Percentiles rank a stretch among this genome's conserved stretches.
These are phyloP conservation scores for Aureobasidium subglaciale DNA, from an alignment of 2,329 filamentous ascomycete genomes.

Conservation along the genomic window DNA sequence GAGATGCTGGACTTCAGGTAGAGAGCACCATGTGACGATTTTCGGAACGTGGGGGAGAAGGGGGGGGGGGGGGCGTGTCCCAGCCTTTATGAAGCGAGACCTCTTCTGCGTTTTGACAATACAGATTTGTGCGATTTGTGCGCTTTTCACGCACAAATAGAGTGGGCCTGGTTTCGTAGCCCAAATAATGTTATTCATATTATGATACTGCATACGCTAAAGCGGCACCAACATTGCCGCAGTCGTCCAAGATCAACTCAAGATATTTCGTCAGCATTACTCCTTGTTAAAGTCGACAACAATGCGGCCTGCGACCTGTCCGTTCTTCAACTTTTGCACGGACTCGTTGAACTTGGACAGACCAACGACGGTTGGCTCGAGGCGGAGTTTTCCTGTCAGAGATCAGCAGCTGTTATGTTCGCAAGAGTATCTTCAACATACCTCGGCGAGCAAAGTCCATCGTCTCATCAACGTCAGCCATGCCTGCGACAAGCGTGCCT, in stretches of 20 bases:
- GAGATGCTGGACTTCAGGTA: too few relatives aligned
- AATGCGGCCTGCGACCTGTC: conserved; percentile 46
- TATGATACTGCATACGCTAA: too few relatives aligned
- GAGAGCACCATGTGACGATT: too few relatives aligned
- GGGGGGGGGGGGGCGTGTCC: too few relatives aligned
- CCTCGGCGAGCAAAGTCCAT: conserved; percentile 45
- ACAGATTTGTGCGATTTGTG: too few relatives aligned
- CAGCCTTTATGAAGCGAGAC: too few relatives aligned
- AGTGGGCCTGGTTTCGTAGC: too few relatives aligned
- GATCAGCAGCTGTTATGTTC: neutral
- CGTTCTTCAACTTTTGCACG: conserved; percentile 43
- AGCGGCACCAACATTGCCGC: neutral
- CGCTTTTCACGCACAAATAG: too few relatives aligned
- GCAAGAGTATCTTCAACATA: conserved; percentile 36
- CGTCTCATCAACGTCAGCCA: conserved; percentile 41
- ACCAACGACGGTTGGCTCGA: conserved; percentile 38
- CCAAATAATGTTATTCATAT: too few relatives aligned
- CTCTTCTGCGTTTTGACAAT: too few relatives aligned
- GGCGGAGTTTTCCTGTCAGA: neutral
- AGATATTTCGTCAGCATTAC: neutral
- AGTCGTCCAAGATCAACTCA: too few relatives aligned
- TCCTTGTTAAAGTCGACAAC: conserved; percentile 47
- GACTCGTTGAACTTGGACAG: conserved; percentile 44
- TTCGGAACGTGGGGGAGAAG: too few relatives aligned
- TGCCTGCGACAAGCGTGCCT: conserved; percentile 39